These are phyloP conservation scores for Rhizophagus clarus DNA, from an alignment of 192 early-diverging fungal genomes.

Conservation along the genomic window DNA sequence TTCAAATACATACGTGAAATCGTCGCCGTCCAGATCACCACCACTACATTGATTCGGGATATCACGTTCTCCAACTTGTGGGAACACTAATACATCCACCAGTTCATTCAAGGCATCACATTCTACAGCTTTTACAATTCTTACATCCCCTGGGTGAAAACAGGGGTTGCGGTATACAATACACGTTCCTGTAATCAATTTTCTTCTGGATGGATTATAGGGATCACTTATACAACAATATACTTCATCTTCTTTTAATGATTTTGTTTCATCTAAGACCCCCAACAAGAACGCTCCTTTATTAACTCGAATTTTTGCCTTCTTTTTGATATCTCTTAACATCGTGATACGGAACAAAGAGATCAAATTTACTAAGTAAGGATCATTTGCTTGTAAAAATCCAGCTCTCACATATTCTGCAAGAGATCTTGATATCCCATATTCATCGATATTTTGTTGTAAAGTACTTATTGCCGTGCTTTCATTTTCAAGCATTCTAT, in stretches of 20 bases:
- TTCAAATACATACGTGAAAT: slow-evolving; percentile 53
- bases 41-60: slow-evolving; percentile 77
- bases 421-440: slow-evolving; percentile 45
- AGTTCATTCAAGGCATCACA: slow-evolving; percentile 48
- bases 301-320: slow-evolving; percentile 56
- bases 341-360: slow-evolving; percentile 46
- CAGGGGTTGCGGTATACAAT: slow-evolving; percentile 60
- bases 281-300: slow-evolving; percentile 57
- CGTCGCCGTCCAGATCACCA: slow-evolving; percentile 84
- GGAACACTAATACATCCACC: slow-evolving; percentile 75
- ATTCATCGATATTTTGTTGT: slow-evolving; percentile 46
- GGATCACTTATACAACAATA: slow-evolving; percentile 49
- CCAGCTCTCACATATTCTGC: slow-evolving; percentile 48
- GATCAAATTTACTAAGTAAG: slow-evolving; percentile 48
- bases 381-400: slow-evolving; percentile 47
- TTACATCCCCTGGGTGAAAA: slow-evolving; percentile 67
- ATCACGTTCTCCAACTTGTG: slow-evolving; percentile 62
- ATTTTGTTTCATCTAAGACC: slow-evolving; percentile 53
- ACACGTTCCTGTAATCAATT: slow-evolving; percentile 44
- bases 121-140: slow-evolving; percentile 59
- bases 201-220: slow-evolving; percentile 14
- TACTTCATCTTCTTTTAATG: slow-evolving; percentile 49
- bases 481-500: slow-evolving; percentile 42
- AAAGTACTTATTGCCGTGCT: slow-evolving; percentile 41
- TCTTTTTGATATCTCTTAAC: slow-evolving; percentile 51